Percentiles rank a stretch among this genome's conserved stretches.
Conservation (phyloP, 768 basidiomycete species). For the Pulveroboletus frians region DNA sequence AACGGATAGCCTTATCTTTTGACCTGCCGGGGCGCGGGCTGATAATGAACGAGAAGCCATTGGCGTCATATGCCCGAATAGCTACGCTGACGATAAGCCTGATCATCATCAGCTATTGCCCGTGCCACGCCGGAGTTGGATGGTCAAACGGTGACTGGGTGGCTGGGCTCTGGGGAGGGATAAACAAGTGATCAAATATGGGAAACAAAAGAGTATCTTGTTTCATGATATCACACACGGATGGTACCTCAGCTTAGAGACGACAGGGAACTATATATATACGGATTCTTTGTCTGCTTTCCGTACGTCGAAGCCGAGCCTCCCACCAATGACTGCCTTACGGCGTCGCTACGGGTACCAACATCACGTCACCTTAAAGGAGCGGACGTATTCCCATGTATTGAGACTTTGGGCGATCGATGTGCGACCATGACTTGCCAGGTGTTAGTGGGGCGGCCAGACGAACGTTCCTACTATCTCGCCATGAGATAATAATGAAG, state of each 20-base stretch:
- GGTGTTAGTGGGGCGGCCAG: not conserved
- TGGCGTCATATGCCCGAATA: slow-evolving; percentile 7
- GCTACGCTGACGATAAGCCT: slow-evolving; percentile 2
- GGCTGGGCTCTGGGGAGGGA: slow-evolving; percentile 5
- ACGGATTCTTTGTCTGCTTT: slow-evolving; percentile 10
- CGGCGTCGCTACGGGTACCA: slow-evolving; percentile 8
- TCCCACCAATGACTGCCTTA: slow-evolving; percentile 9
- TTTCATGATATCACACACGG: not conserved
- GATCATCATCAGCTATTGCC: slow-evolving; percentile 1
- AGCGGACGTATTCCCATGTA: slow-evolving; percentile 11
- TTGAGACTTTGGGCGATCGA: not conserved
- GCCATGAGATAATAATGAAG: slow-evolving; percentile 1
- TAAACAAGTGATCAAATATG: slow-evolving; percentile 3
- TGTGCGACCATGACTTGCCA: not conserved
- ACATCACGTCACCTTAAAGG: slow-evolving; percentile 4
- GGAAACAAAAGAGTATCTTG: not conserved
- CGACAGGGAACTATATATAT: slow-evolving; percentile 8
- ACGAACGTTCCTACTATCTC: not conserved
- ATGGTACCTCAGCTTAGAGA: not conserved
- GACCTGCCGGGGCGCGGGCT: not conserved
- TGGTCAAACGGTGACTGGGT: not conserved
- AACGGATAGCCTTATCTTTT: slow-evolving; percentile 6
- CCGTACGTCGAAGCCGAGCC: not conserved
- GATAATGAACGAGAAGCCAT: slow-evolving; percentile 13
- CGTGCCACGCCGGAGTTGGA: slow-evolving; percentile 15